Evolutionary conservation across 2,329 filamentous ascomycete species (phyloP), one percentile per base, ranked within the genome.

Genomic region (Botrytis porri): DNA sequence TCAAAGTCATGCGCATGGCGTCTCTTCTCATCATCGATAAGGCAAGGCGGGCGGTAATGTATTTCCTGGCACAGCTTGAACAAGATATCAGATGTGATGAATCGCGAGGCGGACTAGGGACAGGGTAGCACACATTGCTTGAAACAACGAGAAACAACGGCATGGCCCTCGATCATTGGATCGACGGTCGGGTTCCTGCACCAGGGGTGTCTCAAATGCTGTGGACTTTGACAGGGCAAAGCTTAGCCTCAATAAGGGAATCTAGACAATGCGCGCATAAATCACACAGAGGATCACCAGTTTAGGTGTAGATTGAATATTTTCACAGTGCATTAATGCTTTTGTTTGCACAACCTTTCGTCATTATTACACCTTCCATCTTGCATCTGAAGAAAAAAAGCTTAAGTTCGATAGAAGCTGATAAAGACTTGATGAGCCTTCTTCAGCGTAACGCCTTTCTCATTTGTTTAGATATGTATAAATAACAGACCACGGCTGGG

Each of bases 151-250:
- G 63, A 69, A 67, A 69, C 29, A 72, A 45, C 70, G 39, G 61
- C 41, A 72, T 61, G n/a, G 70, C 37, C 41, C 48, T 72, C 32
- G 70, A 57, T 70, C 41, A 73, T 73, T 73, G 71, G 71, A 73
- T 69, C 54, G 65, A 59, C 51, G n/a, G 65, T 70, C 71, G 65
- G 71, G 71, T 73, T 69, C 71, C 71, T 70, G 71, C 65, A 70
- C 71, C 57, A 69, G 20, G 35, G 71, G 35, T 62, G 64, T 70
- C 71, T 70, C 54, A 63, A 69, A 73, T 57, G 71, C 29, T 57
- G 71, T 69, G 71, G 41, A 73, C 65, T 62, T 39, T 61, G 57
- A 48, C 54, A 72, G 69, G 69, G 69, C 59, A 48, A 61, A 70
- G 70, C 70, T 54, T 71, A 66, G 45, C 32, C 41, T 45, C 41